Base-by-base conservation (phyloP, 2,329 filamentous ascomycete species). In the Oidium heveae region DNA sequence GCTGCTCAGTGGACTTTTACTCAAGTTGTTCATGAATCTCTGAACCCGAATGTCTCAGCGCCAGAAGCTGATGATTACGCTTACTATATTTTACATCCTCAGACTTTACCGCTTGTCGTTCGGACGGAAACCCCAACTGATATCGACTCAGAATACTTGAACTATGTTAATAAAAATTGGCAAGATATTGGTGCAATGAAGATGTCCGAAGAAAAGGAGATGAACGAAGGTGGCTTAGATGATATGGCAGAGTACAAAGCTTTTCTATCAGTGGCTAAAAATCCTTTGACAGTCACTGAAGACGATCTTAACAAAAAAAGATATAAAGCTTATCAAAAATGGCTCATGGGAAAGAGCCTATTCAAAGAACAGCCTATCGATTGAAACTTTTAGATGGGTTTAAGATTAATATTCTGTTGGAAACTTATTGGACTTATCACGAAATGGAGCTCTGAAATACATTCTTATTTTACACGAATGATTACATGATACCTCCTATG, bases 291-390 rank as follows among this genome's bases (percentile, higher is more conserved):
- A 2, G 89, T 96, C 15, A 81, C 80, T 1, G 82, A 88, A 47
- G 88, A 93, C 63, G 91, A 96, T 66, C 74, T 80, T 49, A 74
- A 76, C 43, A 96, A 94, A 75, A 95, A 96, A 74, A 74, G 91
- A 61, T 98, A 98, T 68, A 96, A 94, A 69, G 85, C 88, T 10
- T 98, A 98, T 68, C 72, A 82, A 63, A 93, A 95, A 68, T 98
- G 91, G 89, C 72, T 98, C 64, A 76, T 80, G 58, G 89, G 89
- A 18, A 96, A 95, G 71, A 94, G 86, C 62, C 75, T 96, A 63
- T 96, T 96, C 67, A 96, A 96, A 69, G 88, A 95, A 72, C 79
- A 82, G 66, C 78, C 81, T 49, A 72, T 74, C 59, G 72, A 74
- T 63, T 66, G 24, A 33, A 32, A 49, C 41, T 44, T 10, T 4